Conservation (phyloP, 331 rosid genomes). For the Pyrus hybrid region DNA sequence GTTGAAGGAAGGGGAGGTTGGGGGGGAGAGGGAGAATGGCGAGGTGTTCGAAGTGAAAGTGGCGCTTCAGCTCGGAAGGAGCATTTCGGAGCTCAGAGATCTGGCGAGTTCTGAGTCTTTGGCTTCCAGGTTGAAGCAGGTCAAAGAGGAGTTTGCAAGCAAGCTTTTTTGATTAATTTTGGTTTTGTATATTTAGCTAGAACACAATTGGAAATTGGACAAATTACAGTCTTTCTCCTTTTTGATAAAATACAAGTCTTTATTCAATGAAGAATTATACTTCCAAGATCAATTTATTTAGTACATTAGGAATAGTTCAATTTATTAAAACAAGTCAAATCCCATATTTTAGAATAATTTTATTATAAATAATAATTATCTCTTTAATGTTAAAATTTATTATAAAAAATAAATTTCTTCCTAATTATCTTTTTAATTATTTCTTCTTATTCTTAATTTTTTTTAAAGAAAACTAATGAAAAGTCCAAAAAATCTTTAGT, state of each 20-base stretch:
- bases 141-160: slow-evolving; percentile 31
- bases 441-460: too few species aligned
- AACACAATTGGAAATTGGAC: not conserved
- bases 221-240: not conserved
- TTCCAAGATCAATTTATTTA: too few species aligned
- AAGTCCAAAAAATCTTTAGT: too few species aligned
- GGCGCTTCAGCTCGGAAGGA: slow-evolving; percentile 33
- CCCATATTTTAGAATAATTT: too few species aligned
- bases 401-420: too few species aligned
- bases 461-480: too few species aligned
- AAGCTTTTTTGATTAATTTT: slow-evolving; percentile 21
- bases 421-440: too few species aligned
- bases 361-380: too few species aligned
- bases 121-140: not conserved
- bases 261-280: not conserved
- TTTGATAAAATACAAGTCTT: not conserved
- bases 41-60: slow-evolving; percentile 25
- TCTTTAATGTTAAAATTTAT: too few species aligned
- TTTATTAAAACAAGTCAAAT: too few species aligned
- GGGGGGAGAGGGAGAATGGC: slow-evolving; percentile 28
- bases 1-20: slow-evolving; percentile 12
- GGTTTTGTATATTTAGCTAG: not conserved
- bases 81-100: slow-evolving; percentile 27
- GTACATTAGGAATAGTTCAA: too few species aligned
- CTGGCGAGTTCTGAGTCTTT: slow-evolving; percentile 20